Percentiles rank a stretch among this genome's conserved stretches.
Conservation (phyloP, 495 filamentous ascomycete genomes). For the Neurospora terricola region DNA sequence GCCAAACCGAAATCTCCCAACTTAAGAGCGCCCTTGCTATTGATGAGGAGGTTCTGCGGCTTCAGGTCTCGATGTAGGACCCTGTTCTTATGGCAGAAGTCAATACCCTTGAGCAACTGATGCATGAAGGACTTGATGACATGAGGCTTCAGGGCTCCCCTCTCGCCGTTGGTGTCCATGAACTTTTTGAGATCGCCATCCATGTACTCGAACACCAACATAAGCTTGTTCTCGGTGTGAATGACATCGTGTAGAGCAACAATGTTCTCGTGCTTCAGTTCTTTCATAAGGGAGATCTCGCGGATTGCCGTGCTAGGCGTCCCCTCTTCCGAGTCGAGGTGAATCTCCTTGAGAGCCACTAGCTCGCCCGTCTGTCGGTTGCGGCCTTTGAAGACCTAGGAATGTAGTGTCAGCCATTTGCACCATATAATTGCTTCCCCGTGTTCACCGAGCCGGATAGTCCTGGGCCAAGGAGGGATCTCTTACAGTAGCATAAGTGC, state of each 20-base stretch:
- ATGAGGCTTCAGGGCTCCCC: slow-evolving; percentile 69
- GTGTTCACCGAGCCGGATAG: neutral
- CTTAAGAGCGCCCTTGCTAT: slow-evolving; percentile 82
- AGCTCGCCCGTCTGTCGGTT: slow-evolving; percentile 94
- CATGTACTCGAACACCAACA: slow-evolving; percentile 98
- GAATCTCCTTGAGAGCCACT: slow-evolving; percentile 97
- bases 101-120: slow-evolving; percentile 86
- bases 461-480: neutral
- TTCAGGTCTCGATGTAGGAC: slow-evolving; percentile 95
- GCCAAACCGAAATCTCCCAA: slow-evolving; percentile 93
- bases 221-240: slow-evolving; percentile 98
- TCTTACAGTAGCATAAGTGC: slow-evolving; percentile 94
- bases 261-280: slow-evolving; percentile 96
- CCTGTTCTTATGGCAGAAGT: slow-evolving; percentile 93
- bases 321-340: slow-evolving; percentile 96
- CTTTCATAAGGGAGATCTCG: slow-evolving; percentile 98
- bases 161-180: slow-evolving; percentile 84
- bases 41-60: slow-evolving; percentile 91
- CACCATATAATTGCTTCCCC: neutral
- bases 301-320: slow-evolving; percentile 97
- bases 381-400: slow-evolving; percentile 91
- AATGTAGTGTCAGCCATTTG: neutral
- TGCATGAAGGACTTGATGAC: slow-evolving; percentile 98
- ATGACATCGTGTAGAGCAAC: slow-evolving; percentile 98
- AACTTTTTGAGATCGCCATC: slow-evolving; percentile 99